These are phyloP conservation scores for Colletotrichum orchidophilum DNA, from an alignment of 2,329 filamentous ascomycete species.

Conservation along the genomic window DNA sequence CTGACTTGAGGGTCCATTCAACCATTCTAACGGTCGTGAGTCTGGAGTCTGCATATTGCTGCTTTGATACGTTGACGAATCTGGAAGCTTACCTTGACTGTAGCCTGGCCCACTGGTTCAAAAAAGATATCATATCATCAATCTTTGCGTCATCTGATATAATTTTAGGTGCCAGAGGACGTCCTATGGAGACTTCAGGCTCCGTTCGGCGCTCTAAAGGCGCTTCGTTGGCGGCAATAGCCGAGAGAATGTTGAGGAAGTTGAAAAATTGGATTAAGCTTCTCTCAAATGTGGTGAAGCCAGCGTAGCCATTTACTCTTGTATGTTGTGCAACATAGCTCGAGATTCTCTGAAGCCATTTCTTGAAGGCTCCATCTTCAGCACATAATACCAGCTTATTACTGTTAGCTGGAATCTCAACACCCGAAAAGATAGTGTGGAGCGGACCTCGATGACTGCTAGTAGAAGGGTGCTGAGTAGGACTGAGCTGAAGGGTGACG, in stretches of 20 bases:
- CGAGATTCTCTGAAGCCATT: slow-evolving; percentile 5
- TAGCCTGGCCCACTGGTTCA: slow-evolving; percentile 11
- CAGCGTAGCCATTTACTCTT: not conserved
- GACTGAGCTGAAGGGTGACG: not conserved
- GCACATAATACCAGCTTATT: not conserved
- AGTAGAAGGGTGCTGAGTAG: slow-evolving; percentile 1
- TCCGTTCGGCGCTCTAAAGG: not conserved
- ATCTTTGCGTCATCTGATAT: not conserved
- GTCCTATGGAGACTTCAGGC: not conserved
- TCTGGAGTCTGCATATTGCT: not conserved
- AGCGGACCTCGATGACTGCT: not conserved
- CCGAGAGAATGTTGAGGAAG: slow-evolving; percentile 2
- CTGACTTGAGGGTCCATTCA: not conserved
- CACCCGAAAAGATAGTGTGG: fast-evolving
- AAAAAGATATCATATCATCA: slow-evolving; percentile 1
- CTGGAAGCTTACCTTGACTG: not conserved
- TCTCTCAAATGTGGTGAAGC: not conserved
- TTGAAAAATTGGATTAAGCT: not conserved
- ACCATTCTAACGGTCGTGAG: not conserved
- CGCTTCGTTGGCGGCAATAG: not conserved
- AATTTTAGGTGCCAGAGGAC: not conserved
- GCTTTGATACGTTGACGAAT: not conserved
- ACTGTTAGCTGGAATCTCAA: not conserved
- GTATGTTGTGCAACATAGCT: not conserved
- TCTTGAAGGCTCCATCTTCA: not conserved